phyloP scores from a whole-genome alignment of 2,329 filamentous ascomycete species.

The Hymenoscyphus fraxineus region DNA sequence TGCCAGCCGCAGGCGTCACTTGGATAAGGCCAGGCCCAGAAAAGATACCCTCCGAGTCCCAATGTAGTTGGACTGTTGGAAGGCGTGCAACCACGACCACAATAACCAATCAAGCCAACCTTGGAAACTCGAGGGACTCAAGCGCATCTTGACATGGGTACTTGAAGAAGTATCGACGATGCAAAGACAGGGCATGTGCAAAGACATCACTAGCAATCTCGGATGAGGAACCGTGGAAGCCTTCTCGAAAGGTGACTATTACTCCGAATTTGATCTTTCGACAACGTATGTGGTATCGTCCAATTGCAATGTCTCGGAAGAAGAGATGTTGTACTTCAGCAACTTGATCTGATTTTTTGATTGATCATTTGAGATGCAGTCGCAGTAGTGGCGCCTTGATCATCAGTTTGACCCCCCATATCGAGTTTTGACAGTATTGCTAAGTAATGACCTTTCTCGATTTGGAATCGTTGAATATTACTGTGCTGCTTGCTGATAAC shows the following conservation, averaged over 20 bases:
- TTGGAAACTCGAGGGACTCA: neutral
- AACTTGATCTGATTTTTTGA: neutral
- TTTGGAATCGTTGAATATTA: constrained; percentile 13
- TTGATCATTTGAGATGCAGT: constrained; percentile 6
- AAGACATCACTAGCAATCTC: constrained; percentile 5
- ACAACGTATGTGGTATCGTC: neutral
- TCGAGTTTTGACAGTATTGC: constrained; percentile 9
- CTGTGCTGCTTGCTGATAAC: constrained; percentile 5
- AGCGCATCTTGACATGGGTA: neutral
- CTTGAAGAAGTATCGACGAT: neutral
- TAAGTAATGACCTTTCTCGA: neutral
- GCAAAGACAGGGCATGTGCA: neutral
- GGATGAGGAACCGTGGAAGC: neutral
- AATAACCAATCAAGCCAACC: neutral
- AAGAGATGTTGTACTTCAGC: constrained; percentile 1
- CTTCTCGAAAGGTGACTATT: constrained; percentile 2
- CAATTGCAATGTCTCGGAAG: neutral
- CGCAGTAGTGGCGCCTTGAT: neutral
- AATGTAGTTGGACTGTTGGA: constrained; percentile 5
- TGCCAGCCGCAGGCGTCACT: no score
- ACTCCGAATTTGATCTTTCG: neutral
- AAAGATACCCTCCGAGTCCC: constrained; percentile 4
- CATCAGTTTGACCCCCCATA: no score
- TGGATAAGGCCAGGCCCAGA: neutral
- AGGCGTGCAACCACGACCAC: constrained; percentile 2